Percentiles rank a stretch among this genome's conserved stretches.
Conservation (phyloP, 1,284 basidiomycete genomes). For the Papiliotrema nemorosa region DNA sequence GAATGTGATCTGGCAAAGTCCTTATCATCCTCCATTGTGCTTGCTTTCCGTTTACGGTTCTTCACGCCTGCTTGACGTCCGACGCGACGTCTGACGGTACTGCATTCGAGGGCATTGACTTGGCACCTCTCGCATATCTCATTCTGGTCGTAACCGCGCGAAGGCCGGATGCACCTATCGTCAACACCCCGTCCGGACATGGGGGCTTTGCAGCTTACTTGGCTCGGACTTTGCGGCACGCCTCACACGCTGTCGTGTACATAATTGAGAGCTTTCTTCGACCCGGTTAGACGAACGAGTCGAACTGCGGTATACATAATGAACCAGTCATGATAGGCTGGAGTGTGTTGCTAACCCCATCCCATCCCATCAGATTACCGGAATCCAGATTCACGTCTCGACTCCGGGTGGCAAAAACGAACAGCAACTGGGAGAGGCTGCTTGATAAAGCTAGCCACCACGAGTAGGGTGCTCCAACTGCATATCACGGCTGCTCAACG, state of each 20-base stretch:
- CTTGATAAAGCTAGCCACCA: too few relatives aligned
- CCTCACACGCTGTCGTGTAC: constrained; percentile 6
- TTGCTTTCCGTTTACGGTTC: background rate
- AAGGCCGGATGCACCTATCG: constrained; percentile 1
- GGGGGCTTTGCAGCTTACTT: background rate
- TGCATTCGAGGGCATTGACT: background rate
- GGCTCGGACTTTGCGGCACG: background rate
- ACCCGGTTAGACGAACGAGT: too few relatives aligned
- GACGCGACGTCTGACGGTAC: background rate
- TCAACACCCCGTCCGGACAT: background rate
- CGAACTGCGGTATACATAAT: too few relatives aligned
- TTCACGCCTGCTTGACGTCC: constrained; percentile 2
- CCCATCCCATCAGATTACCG: too few relatives aligned
- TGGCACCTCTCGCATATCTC: constrained; percentile 3
- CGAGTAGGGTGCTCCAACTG: too few relatives aligned
- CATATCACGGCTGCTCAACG: too few relatives aligned
- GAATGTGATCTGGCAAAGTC: background rate
- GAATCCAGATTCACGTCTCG: too few relatives aligned
- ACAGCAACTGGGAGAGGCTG: too few relatives aligned
- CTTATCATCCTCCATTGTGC: background rate
- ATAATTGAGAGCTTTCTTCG: too few relatives aligned
- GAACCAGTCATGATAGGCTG: too few relatives aligned
- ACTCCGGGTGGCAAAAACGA: too few relatives aligned
- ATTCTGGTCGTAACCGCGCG: constrained; percentile 1
- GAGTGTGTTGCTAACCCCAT: too few relatives aligned